These are phyloP conservation scores for Pugionium cornutum DNA, from an alignment of 345 rosid species.

Conservation along the genomic window DNA sequence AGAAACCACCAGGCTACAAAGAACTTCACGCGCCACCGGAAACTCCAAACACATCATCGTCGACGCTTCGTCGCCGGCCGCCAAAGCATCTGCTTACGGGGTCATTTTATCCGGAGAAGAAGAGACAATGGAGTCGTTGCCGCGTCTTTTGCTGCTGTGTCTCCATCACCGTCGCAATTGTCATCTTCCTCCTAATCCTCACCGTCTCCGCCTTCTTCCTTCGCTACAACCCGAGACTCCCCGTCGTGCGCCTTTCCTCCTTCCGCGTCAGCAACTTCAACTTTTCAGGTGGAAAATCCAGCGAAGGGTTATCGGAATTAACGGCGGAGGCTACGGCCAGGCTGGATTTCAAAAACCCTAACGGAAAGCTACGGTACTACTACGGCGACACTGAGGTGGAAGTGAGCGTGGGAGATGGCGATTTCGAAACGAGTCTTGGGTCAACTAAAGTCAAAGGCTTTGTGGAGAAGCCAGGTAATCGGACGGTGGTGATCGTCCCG, in stretches of 20 bases:
- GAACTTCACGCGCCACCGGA: conserved; percentile 36
- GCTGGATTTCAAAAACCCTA: conserved; percentile 66
- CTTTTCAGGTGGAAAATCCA: conserved; percentile 45
- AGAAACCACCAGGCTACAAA: conserved; percentile 74
- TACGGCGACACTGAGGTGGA: conserved; percentile 51
- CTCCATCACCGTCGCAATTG: conserved; percentile 39
- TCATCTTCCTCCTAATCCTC: conserved; percentile 43
- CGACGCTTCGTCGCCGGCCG: conserved; percentile 34
- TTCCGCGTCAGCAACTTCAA: conserved; percentile 46
- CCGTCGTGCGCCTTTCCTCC: conserved; percentile 65
- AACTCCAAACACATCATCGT: conserved; percentile 25
- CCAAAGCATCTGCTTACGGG: conserved; percentile 44
- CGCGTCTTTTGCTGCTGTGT: conserved; percentile 57
- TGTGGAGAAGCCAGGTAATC: conserved; percentile 46
- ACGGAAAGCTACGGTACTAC: conserved; percentile 47
- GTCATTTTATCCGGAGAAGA: conserved; percentile 51
- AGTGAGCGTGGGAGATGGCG: conserved; percentile 41
- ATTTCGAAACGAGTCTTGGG: conserved; percentile 47
- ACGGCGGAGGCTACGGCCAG: conserved; percentile 46
- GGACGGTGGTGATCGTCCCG: conserved; percentile 55
- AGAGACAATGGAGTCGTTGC: conserved; percentile 45
- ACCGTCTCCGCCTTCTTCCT: conserved; percentile 52
- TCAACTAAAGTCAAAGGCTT: conserved; percentile 49
- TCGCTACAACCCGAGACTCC: conserved; percentile 68
- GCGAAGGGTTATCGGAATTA: conserved; percentile 48